phyloP scores from a whole-genome alignment of 306 rosid species.

The Begonia masoniana region DNA sequence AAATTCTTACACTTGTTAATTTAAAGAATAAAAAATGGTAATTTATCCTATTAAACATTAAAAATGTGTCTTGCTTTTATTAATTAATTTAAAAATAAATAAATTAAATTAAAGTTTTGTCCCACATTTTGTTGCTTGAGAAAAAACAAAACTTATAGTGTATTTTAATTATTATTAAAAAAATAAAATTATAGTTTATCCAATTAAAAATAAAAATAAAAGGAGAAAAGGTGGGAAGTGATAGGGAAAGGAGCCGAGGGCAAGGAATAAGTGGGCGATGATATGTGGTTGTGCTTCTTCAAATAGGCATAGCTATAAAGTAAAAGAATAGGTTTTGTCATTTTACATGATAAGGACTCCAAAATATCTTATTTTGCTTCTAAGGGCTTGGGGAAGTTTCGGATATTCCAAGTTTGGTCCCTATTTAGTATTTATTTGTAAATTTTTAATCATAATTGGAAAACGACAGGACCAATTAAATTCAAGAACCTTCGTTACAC shows the following conservation, averaged over 20 bases:
- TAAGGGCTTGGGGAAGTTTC: constrained; percentile 6
- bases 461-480: not conserved
- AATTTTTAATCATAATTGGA: too few relatives aligned
- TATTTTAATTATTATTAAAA: too few relatives aligned
- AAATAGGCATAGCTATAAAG: constrained; percentile 1
- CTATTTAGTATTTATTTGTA: too few relatives aligned
- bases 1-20: too few relatives aligned
- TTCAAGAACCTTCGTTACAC: not conserved
- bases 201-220: not conserved
- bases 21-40: too few relatives aligned
- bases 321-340: not conserved
- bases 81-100: too few relatives aligned
- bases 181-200: not conserved
- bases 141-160: too few relatives aligned
- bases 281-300: constrained; percentile 31
- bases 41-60: too few relatives aligned
- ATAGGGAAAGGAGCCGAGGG: not conserved
- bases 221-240: not conserved
- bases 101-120: too few relatives aligned
- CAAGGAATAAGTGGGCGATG: constrained; percentile 8
- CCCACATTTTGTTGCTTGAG: too few relatives aligned
- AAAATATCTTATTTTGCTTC: not conserved
- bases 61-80: too few relatives aligned
- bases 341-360: constrained; percentile 21
- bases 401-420: too few relatives aligned